Conservation (phyloP, 2,329 filamentous ascomycete species). For the Hirsutella thompsonii region DNA sequence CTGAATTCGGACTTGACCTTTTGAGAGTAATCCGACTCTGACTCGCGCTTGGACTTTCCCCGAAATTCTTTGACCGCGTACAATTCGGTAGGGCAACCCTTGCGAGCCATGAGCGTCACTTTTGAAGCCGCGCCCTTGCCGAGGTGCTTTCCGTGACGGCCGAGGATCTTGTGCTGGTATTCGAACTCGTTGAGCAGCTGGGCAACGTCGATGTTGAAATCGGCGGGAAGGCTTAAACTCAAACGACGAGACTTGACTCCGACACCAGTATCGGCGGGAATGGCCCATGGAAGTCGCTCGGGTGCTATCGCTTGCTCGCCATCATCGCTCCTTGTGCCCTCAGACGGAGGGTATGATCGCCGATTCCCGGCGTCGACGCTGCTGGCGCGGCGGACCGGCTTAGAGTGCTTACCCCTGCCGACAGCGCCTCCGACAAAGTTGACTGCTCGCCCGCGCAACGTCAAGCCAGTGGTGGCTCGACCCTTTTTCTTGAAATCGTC, state of each 20-base stretch:
- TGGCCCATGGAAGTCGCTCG: conserved; percentile 40
- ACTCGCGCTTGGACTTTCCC: conserved; percentile 55
- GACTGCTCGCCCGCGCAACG: conserved; percentile 32
- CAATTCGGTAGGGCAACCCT: conserved; percentile 49
- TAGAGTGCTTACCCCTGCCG: conserved; percentile 11
- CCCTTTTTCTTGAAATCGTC: conserved; percentile 37
- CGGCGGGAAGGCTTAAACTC: conserved; percentile 60
- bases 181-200: conserved; percentile 59
- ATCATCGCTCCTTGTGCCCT: conserved; percentile 7
- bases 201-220: conserved; percentile 58
- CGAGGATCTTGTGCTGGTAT: conserved; percentile 56
- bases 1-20: conserved; percentile 88
- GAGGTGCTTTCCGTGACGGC: conserved; percentile 59
- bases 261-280: conserved; percentile 55
- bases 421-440: conserved; percentile 25
- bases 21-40: conserved; percentile 62
- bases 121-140: conserved; percentile 76
- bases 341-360: conserved; percentile 12
- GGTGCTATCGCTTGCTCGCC: conserved; percentile 18
- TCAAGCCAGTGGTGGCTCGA: conserved; percentile 37
- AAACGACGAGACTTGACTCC: conserved; percentile 69
- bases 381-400: conserved; percentile 25
- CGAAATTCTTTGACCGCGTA: conserved; percentile 86
- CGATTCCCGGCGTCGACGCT: conserved; percentile 30
- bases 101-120: conserved; percentile 68